Evolutionary conservation across 1,139 yeast genomes (phyloP).

Genomic region (Geotrichum candidum): DNA sequence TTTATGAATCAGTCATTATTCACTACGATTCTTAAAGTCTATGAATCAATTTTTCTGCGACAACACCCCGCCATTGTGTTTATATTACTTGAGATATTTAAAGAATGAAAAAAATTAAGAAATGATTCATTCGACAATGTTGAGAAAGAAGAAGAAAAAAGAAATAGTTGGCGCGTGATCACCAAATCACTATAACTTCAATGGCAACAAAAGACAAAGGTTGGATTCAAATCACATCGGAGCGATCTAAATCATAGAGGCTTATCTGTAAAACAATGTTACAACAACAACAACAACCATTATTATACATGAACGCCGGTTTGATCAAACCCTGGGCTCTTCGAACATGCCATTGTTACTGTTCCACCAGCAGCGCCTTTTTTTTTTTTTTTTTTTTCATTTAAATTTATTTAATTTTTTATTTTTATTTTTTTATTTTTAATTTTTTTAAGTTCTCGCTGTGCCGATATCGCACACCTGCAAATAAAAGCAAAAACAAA

Average conservation of each 20-base stretch:
- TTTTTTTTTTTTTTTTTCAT: no score
- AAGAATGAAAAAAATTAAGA: background rate
- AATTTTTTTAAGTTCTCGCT: background rate
- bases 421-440: background rate
- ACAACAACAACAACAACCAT: no score
- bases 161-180: background rate
- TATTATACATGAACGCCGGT: no score
- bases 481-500: background rate
- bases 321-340: no score
- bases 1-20: background rate
- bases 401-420: background rate
- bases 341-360: no score
- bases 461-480: constrained; percentile 11
- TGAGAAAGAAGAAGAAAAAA: background rate
- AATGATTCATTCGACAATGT: background rate
- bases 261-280: no score
- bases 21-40: no score
- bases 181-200: background rate
- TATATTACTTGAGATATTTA: background rate
- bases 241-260: no score
- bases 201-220: background rate
- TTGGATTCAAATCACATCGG: background rate
- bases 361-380: no score
- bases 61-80: background rate
- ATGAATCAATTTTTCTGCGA: background rate